Base-by-base conservation (phyloP, 495 filamentous ascomycete species). In the Talaromyces thailandensis region DNA sequence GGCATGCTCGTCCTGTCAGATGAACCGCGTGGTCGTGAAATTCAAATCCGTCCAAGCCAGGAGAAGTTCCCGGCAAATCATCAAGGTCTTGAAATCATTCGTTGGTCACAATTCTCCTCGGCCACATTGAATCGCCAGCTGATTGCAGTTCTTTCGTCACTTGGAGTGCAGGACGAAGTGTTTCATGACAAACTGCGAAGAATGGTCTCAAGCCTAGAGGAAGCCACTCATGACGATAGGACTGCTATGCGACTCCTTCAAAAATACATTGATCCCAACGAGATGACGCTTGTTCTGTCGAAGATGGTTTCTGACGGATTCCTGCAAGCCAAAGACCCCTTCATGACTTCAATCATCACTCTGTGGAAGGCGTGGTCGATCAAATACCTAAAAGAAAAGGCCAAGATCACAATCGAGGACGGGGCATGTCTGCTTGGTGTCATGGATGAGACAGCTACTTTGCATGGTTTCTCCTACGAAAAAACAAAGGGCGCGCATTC, bases 381-480 rank as follows among this genome's bases (percentile, higher is more conserved):
- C 63, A 93, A 92, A 62, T 76, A 85, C 29, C 81, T 99, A 12
- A 96, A 96, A 66, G 94, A 99, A 67, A 96, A 97, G 67, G 93
- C 95, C 0, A 88, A 84, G 59, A 91, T 99, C 60, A 75, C 83
- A 1, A 83, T 99, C 31, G 86, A 92, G 1, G 68, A 91, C 56
- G 90, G 93, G 0, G 93, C 94, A 23, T 93, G 92, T 66, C 75
- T 98, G 0, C 80, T 98, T n/a, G 94, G 94, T 14, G 90, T 89
- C 59, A 83, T 90, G 32, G 94, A 98, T 64, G 95, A 99, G 73
- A 92, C 88, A 2, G 81, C 74, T 1, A 87, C 81, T 1, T 71
- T 99, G 14, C 78, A 84, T 63, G 95, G 94, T 1, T 83, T 93
- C 66, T 85, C 75, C 56, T 58, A 78, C 4, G 64, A 75, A 5